These are phyloP conservation scores for Hemileccinum rubropunctum DNA, from an alignment of 768 basidiomycete genomes.

Conservation along the genomic window DNA sequence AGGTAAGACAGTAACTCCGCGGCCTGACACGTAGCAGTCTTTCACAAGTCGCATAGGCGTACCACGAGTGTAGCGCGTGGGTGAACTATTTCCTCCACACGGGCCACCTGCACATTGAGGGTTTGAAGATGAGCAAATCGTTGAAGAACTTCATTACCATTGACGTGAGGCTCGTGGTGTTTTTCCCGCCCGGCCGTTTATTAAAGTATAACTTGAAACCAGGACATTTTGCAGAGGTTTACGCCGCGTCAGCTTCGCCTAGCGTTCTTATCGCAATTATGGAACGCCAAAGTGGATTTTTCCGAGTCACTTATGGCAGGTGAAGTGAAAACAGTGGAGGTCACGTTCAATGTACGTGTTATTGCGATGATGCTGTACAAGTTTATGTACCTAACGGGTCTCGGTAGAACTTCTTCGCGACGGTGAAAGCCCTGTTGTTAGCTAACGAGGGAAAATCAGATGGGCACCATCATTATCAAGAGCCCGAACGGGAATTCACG, in stretches of 20 bases:
- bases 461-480: conserved; percentile 63
- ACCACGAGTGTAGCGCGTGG: conserved; percentile 89
- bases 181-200: not conserved
- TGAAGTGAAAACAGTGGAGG: conserved; percentile 85
- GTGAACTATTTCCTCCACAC: conserved; percentile 99
- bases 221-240: conserved; percentile 86
- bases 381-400: conserved; percentile 4
- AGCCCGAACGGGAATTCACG: conserved; percentile 65
- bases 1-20: conserved; percentile 48
- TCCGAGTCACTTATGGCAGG: conserved; percentile 86
- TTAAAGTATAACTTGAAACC: conserved; percentile 10
- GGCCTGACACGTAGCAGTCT: not conserved
- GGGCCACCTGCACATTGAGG: conserved; percentile 97
- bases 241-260: conserved; percentile 86
- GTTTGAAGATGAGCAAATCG: conserved; percentile 98
- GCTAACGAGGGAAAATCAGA: conserved; percentile 50
- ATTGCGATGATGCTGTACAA: not conserved
- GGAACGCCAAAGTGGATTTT: conserved; percentile 94
- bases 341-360: conserved; percentile 72
- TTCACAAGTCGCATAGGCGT: conserved; percentile 58
- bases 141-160: conserved; percentile 99
- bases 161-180: conserved; percentile 51
- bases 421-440: conserved; percentile 73
- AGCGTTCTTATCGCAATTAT: conserved; percentile 86
- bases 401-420: conserved; percentile 88